Percentiles rank a stretch among this genome's conserved stretches.
Evolutionary conservation across 2,329 filamentous ascomycete genomes (phyloP).

Genomic region (Cladosporium sp.): DNA sequence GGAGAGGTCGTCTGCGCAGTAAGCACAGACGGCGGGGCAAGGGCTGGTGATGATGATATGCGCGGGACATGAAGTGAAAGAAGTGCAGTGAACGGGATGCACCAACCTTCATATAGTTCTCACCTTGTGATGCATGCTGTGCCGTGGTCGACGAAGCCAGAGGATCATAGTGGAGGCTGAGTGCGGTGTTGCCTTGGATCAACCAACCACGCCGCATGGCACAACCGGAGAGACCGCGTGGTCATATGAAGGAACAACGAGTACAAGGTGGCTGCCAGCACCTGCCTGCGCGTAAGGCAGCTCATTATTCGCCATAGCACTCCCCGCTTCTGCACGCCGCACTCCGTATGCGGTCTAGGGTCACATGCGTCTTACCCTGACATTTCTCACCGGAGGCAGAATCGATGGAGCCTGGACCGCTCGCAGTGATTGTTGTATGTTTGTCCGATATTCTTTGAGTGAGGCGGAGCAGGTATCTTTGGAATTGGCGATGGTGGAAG

Average conservation of each 20-base stretch:
- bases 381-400: constrained; percentile 1
- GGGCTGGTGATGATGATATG: neutral
- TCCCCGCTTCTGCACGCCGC: constrained; percentile 9
- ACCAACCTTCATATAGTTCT: neutral
- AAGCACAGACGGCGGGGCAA: constrained; percentile 13
- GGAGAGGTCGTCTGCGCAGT: constrained; percentile 14
- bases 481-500: neutral
- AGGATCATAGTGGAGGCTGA: neutral
- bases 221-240: constrained; percentile 9
- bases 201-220: neutral
- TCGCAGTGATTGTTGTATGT: neutral
- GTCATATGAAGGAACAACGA: neutral
- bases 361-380: constrained; percentile 2
- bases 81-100: neutral
- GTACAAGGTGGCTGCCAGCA: constrained; percentile 10
- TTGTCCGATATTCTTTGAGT: neutral
- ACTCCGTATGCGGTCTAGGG: constrained; percentile 3
- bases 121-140: neutral
- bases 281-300: neutral
- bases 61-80: neutral
- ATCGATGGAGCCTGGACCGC: neutral
- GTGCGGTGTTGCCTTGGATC: constrained; percentile 1
- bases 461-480: neutral
- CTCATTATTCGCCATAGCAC: constrained; percentile 1
- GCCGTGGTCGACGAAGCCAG: neutral